These are phyloP conservation scores for Kluyveromyces sp. DNA, from an alignment of 1,139 yeast species.

Conservation along the genomic window DNA sequence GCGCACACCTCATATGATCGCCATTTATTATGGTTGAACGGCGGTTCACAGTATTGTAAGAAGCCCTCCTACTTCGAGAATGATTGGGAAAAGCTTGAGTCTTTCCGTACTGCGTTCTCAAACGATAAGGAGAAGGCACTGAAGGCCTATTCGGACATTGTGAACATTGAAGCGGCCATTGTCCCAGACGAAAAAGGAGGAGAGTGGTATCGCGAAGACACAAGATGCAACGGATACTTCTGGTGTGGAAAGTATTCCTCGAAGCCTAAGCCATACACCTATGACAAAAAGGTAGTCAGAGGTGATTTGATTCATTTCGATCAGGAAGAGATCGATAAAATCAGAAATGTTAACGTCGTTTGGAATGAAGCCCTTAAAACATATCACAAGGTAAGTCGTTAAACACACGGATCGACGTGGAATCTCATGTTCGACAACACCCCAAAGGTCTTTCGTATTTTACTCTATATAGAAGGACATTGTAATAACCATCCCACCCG, in stretches of 20 bases:
- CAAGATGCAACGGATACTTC: constrained; percentile 11
- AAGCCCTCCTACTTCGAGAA: constrained; percentile 8
- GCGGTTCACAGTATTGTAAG: constrained; percentile 17
- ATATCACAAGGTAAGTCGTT: not conserved
- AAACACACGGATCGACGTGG: no score
- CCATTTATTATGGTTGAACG: constrained; percentile 15
- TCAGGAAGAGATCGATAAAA: constrained; percentile 2
- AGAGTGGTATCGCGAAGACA: constrained; percentile 11
- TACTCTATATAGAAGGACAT: no score
- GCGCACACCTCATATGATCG: constrained; percentile 11
- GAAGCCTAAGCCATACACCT: constrained; percentile 11
- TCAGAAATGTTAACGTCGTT: constrained; percentile 7
- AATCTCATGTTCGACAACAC: no score
- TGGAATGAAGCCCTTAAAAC: constrained; percentile 7
- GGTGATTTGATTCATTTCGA: constrained; percentile 8
- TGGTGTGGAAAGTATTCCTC: constrained; percentile 11
- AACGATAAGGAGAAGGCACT: constrained; percentile 9
- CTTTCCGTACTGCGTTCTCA: constrained; percentile 6
- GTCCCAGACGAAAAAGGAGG: constrained; percentile 11
- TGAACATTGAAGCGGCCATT: constrained; percentile 11
- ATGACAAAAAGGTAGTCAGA: constrained; percentile 7
- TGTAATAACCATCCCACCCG: no score
- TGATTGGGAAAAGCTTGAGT: constrained; percentile 12
- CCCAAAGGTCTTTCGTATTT: no score
- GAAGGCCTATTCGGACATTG: constrained; percentile 9